Evolutionary conservation across 1,284 basidiomycete genomes (phyloP).

Genomic region (Cystobasidium sp.): DNA sequence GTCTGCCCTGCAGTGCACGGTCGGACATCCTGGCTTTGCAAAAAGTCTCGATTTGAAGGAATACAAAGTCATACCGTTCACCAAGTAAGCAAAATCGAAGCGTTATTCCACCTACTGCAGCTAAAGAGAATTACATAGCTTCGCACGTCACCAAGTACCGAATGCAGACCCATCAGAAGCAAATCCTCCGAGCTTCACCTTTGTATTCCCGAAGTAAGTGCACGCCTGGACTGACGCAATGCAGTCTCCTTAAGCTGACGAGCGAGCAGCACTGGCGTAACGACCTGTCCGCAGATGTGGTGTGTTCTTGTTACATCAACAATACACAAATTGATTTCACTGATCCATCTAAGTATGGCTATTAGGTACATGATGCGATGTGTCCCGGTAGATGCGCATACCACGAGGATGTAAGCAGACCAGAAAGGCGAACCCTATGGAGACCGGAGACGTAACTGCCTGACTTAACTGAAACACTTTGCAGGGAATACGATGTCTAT

Average conservation of each 20-base stretch:
- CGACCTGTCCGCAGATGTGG: conserved; percentile 49
- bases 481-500: conserved; percentile 54
- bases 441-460: background rate
- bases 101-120: conserved; percentile 29
- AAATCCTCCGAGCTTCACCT: conserved; percentile 49
- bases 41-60: conserved; percentile 51
- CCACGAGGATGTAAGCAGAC: conserved; percentile 6
- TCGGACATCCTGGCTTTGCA: conserved; percentile 53
- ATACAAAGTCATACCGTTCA: conserved; percentile 51
- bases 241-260: too few relatives aligned
- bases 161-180: conserved; percentile 42
- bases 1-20: conserved; percentile 46
- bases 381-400: conserved; percentile 13
- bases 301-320: conserved; percentile 45
- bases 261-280: conserved; percentile 40
- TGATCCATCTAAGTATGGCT: background rate
- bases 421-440: background rate
- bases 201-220: conserved; percentile 48
- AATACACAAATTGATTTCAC: background rate
- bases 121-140: conserved; percentile 5
- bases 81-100: conserved; percentile 50
- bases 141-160: conserved; percentile 27
- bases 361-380: conserved; percentile 30
- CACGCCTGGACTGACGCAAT: too few relatives aligned
- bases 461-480: background rate